Base-by-base conservation (phyloP, 257 asterid species). In the Solanum pimpinellifolium region DNA sequence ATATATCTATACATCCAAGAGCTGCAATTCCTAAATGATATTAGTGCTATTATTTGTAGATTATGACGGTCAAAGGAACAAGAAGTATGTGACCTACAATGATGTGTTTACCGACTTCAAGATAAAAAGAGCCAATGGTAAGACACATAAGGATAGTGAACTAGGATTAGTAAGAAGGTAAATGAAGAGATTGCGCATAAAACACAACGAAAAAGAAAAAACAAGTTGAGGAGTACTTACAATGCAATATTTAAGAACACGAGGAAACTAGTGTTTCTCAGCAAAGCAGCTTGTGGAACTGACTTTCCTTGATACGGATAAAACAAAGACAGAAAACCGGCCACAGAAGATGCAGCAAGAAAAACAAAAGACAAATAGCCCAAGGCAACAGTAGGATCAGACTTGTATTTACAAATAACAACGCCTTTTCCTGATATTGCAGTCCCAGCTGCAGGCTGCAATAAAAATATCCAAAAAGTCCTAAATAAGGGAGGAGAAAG, bases 271-370 rank as follows among this genome's bases (percentile, higher is more conserved):
- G 88, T 90, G 96, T 91, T 96, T 65, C 89, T 92, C 90, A 94
- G 93, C 23, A 97, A 88, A 37, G 94, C 95, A 4, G 89, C 83
- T 88, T 85, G 91, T 13, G 99, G 99, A 74, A 97, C 89, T 7
- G 95, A 85, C 91, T 94, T 94, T n/a, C 98, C 98, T 86, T 91
- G 91, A 94, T 97, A 97, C 29, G 96, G 92, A 87, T 96, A 93
- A 83, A 97, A 93, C 12, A 95, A 86, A 11, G 99, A 92, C 5
- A 41, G 82, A n/a, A 85, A 92, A 23, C 99, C 98, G 33, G 92
- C 97, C 25, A 87, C 29, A 3, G 94, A 80, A 46, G 92, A 49
- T 73, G 90, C 91, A 74, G 88, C 86, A 68, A 96, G 99, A 91
- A 97, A 94, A 8, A 70, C 96, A 25, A 87, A 87, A 2, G 99